Evolutionary conservation across 352 stramenopile species (phyloP).

Genomic region (Phytopythium sindhum): DNA sequence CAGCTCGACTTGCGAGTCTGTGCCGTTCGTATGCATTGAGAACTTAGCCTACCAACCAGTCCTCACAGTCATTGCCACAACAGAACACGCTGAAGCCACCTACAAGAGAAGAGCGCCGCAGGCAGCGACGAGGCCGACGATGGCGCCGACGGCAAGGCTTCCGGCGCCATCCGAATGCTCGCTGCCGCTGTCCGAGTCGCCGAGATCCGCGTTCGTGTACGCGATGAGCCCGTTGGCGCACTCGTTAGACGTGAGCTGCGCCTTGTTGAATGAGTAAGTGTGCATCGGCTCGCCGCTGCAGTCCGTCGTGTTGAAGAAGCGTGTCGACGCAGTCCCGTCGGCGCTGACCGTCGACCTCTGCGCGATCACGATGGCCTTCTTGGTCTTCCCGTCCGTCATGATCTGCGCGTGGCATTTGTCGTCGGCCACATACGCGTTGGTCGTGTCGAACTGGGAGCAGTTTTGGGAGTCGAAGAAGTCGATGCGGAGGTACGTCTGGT

Average conservation of each 20-base stretch:
- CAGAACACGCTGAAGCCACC: not conserved
- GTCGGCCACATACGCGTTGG: not conserved
- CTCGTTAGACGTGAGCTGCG: not conserved
- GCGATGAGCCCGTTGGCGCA: not conserved
- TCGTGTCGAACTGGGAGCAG: not conserved
- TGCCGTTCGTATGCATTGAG: not conserved
- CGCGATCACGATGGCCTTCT: not conserved
- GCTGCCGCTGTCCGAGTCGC: not conserved
- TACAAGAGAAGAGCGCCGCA: not conserved
- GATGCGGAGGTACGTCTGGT: not conserved
- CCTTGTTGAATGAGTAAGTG: not conserved
- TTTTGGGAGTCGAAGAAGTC: not conserved
- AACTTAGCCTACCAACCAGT: not conserved
- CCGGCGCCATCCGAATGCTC: not conserved
- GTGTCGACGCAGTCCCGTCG: not conserved
- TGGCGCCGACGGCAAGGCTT: not conserved
- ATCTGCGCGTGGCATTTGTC: not conserved
- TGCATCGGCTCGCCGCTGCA: not conserved
- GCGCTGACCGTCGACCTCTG: not conserved
- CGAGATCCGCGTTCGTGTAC: not conserved
- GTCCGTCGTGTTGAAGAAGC: not conserved
- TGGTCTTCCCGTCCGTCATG: not conserved
- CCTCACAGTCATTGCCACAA: not conserved
- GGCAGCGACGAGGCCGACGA: not conserved
- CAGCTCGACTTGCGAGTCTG: not conserved